These are phyloP conservation scores for Grosmannia serpens DNA, from an alignment of 2,329 filamentous ascomycete genomes.

Conservation along the genomic window DNA sequence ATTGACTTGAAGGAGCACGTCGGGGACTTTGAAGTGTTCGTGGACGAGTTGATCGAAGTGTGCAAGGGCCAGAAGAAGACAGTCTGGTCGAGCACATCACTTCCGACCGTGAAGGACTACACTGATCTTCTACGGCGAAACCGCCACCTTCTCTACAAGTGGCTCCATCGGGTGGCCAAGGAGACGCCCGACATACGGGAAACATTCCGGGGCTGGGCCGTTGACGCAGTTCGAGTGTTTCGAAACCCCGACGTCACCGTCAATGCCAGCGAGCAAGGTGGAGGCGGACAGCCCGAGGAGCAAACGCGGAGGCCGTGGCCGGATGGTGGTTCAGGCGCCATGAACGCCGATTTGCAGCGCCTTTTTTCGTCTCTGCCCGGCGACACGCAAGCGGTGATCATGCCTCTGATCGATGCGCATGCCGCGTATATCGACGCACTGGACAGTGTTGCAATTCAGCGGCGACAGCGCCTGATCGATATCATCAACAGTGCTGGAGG, in stretches of 20 bases:
- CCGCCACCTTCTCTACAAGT: constrained; percentile 51
- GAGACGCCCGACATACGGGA: constrained; percentile 55
- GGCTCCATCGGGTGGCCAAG: constrained; percentile 57
- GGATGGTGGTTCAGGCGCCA: constrained; percentile 25
- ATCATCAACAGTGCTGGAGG: constrained; percentile 13
- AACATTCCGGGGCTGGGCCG: constrained; percentile 50
- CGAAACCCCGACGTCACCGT: constrained; percentile 11
- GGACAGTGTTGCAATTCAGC: constrained; percentile 37
- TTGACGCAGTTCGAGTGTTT: constrained; percentile 47
- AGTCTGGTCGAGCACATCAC: constrained; percentile 11
- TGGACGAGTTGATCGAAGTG: constrained; percentile 58
- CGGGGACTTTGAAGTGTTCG: constrained; percentile 53
- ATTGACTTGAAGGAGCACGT: constrained; percentile 62
- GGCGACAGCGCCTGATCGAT: constrained; percentile 47
- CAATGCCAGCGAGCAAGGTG: not conserved
- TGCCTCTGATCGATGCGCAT: constrained; percentile 46
- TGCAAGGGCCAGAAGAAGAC: constrained; percentile 25
- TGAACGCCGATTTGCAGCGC: constrained; percentile 27
- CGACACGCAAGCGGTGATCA: constrained; percentile 32
- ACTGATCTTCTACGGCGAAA: constrained; percentile 56
- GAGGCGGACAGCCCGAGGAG: not conserved
- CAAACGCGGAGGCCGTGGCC: not conserved
- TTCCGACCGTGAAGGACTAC: constrained; percentile 60
- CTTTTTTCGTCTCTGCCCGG: constrained; percentile 35
- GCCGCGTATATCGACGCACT: constrained; percentile 46